Evolutionary conservation across 2,329 filamentous ascomycete species (phyloP).

Genomic region (Davidsoniella eucalypti): DNA sequence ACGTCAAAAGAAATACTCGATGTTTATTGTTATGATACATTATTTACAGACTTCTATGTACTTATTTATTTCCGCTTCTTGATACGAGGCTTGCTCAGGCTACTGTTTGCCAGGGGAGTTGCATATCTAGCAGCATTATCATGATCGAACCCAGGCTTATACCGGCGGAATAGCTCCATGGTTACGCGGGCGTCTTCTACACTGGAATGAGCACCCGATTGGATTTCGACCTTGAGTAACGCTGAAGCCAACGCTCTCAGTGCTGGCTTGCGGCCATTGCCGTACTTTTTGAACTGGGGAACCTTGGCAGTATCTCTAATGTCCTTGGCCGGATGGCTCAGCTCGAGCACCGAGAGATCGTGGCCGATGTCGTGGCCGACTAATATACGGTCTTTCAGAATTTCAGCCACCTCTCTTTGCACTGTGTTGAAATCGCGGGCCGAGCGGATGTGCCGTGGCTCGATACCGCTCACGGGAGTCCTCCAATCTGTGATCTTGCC

Average conservation of each 20-base stretch:
- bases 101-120: not conserved
- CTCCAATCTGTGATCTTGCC: constrained; percentile 79
- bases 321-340: constrained; percentile 64
- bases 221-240: constrained; percentile 44
- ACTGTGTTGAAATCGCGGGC: constrained; percentile 62
- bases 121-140: constrained; percentile 54
- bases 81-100: too few species aligned
- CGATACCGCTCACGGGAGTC: constrained; percentile 70
- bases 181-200: constrained; percentile 70
- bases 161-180: constrained; percentile 72
- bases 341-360: constrained; percentile 55
- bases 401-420: constrained; percentile 50
- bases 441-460: constrained; percentile 51
- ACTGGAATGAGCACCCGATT: constrained; percentile 47
- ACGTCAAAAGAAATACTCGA: too few species aligned
- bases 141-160: constrained; percentile 72
- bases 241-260: constrained; percentile 41
- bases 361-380: constrained; percentile 76
- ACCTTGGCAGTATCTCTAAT: constrained; percentile 75
- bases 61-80: not conserved
- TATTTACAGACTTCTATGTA: not conserved
- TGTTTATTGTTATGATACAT: not conserved
- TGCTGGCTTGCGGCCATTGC: constrained; percentile 51
- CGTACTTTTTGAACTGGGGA: constrained; percentile 53
- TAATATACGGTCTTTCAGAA: constrained; percentile 56